A percentile compares a stretch with the other conserved stretches of the same genome.
Conservation (phyloP, 1,284 basidiomycete species). For the Nidula niveotomentosa region DNA sequence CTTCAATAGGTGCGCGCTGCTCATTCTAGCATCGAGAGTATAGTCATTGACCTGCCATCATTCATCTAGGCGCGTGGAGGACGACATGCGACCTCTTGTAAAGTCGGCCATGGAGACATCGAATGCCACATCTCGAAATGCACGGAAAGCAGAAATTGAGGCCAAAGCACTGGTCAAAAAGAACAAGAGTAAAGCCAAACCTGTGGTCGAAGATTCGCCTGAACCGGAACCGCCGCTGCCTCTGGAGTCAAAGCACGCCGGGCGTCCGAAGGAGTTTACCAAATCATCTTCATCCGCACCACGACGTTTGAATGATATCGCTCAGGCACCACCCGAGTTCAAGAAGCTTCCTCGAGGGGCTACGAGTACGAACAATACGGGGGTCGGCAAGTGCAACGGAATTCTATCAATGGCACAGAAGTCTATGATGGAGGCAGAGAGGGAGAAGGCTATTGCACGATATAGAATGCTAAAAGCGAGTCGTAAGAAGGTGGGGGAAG, state of each 20-base stretch:
- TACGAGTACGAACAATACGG: slow-evolving; percentile 8
- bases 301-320: slow-evolving; percentile 68
- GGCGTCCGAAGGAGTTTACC: slow-evolving; percentile 54
- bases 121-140: slow-evolving; percentile 45
- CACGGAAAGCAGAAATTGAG: slow-evolving; percentile 39
- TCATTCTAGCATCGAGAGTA: background rate
- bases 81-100: slow-evolving; percentile 62
- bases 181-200: slow-evolving; percentile 15
- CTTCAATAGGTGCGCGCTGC: slow-evolving; percentile 62
- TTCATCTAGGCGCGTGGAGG: slow-evolving; percentile 62
- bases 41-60: background rate
- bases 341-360: slow-evolving; percentile 30
- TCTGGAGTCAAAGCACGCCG: slow-evolving; percentile 21
- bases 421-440: slow-evolving; percentile 71
- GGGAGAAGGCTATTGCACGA: slow-evolving; percentile 61
- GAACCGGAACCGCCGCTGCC: slow-evolving; percentile 12
- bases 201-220: slow-evolving; percentile 7
- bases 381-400: slow-evolving; percentile 32
- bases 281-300: slow-evolving; percentile 54
- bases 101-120: slow-evolving; percentile 61
- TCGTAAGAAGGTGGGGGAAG: slow-evolving; percentile 16
- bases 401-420: slow-evolving; percentile 74
- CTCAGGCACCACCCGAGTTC: slow-evolving; percentile 60
- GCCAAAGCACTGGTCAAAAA: slow-evolving; percentile 24
- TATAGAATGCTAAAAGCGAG: slow-evolving; percentile 70